Evolutionary conservation across 257 asterid genomes (phyloP), one percentile per base, ranked within the genome.

Genomic region (Craterostigma plantagineum): DNA sequence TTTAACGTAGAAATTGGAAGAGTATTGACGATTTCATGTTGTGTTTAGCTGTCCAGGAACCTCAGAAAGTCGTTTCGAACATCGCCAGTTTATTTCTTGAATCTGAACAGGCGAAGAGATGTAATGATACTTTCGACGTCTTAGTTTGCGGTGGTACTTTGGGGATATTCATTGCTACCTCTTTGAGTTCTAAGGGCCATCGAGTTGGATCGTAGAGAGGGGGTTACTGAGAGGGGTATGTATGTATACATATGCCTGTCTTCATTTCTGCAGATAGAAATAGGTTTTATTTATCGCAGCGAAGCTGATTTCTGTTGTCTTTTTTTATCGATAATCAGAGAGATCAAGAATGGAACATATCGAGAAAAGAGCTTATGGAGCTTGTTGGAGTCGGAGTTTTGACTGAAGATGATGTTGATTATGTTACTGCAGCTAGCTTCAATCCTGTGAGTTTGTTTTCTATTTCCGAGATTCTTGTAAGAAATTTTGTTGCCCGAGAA

Each of bases 291-390:
- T 10, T 33, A 33, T 14, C 5, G 12, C 37, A 16, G 18, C 14
- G 9, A 48, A 47, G 56, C 8, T 52, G 38, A 33, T 41, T 50
- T 43, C 42, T 43, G 54, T 58, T 46, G 30, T 35, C n/a, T 51
- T 7, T 7, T 30, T 43, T 30, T 43, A 35, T 49, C n/a, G n/a
- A n/a, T 64, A 52, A 40, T 36, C 71, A 87, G 98, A 79, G 98
- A 68, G 98, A 87, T 44, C 95, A 87, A 64, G 98, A 79, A 50
- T 87, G 98, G 98, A 87, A 87, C 53, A 76, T 87, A 65, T 87
- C 98, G 1, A 72, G 76, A 56, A 82, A 76, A 54, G 98, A 87
- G 73, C 86, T 87, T 59, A 35, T 76, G 77, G 92, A 87, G 72
- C 98, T 87, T 46, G 95, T 67, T 55, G 71, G 76, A 70, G 92